Conservation (phyloP, 306 rosid species). For the Cucurbita maxima region DNA sequence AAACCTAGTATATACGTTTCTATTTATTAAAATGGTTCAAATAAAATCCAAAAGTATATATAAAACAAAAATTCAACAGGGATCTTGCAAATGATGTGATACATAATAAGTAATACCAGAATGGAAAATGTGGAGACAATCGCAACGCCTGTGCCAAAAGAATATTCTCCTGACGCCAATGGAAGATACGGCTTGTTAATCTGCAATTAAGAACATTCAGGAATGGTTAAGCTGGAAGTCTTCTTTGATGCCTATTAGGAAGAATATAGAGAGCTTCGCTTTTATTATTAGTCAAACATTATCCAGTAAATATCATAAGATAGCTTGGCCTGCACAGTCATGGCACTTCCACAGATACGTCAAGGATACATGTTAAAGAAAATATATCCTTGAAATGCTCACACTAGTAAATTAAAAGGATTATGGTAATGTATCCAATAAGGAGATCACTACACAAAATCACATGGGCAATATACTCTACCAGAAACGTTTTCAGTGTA, state of each 20-base stretch:
- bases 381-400: background rate
- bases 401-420: background rate
- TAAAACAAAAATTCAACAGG: background rate
- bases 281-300: background rate
- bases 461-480: background rate
- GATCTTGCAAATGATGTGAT: background rate
- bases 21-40: background rate
- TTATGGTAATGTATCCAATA: background rate
- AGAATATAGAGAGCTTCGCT: background rate
- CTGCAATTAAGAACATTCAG: constrained; percentile 27
- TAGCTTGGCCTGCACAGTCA: background rate
- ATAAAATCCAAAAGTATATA: background rate
- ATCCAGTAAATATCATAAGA: background rate
- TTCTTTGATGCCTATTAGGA: background rate
- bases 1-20: background rate
- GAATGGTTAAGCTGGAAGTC: background rate
- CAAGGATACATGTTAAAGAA: background rate
- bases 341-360: background rate
- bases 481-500: background rate
- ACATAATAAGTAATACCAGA: constrained; percentile 36
- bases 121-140: constrained; percentile 54
- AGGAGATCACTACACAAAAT: background rate
- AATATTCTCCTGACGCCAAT: constrained; percentile 91
- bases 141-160: constrained; percentile 50
- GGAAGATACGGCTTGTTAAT: constrained; percentile 98